Conservation (phyloP, 2,329 filamentous ascomycete genomes). For the Rugonectria rugulosa region DNA sequence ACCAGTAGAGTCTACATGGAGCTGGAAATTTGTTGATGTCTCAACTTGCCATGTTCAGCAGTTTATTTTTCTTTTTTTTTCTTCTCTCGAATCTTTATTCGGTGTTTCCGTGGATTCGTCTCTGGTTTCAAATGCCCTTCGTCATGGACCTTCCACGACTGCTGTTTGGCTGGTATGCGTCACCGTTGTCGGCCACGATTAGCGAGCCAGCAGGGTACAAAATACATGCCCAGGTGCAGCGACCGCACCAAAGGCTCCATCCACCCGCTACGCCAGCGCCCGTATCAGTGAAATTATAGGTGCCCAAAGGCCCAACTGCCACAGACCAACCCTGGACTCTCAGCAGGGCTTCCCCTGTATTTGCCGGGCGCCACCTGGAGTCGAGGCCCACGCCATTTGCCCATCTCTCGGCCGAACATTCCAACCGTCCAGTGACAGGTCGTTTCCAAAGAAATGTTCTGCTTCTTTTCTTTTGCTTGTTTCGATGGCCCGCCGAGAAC, state of each 20-base stretch:
- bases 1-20: neutral
- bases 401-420: conserved; percentile 4
- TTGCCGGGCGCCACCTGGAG: too few species aligned
- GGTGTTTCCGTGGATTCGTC: neutral
- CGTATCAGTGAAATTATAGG: conserved; percentile 13
- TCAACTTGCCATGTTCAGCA: neutral
- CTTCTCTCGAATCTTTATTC: neutral
- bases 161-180: conserved; percentile 21
- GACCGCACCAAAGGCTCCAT: neutral
- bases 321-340: neutral
- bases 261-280: too few species aligned
- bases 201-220: conserved; percentile 6
- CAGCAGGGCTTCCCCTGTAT: conserved; percentile 2
- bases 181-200: conserved; percentile 17
- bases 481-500: neutral
- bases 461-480: conserved; percentile 1
- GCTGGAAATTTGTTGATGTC: neutral
- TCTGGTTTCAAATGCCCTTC: conserved; percentile 12
- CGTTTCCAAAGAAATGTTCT: neutral
- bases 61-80: neutral
- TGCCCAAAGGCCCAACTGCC: too few species aligned
- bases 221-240: neutral
- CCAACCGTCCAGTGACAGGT: neutral
- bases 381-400: conserved; percentile 4
- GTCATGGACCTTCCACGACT: conserved; percentile 14